phyloP scores from a whole-genome alignment of 2,329 filamentous ascomycete genomes.

The Graphilbum ipis-grandicollis region DNA sequence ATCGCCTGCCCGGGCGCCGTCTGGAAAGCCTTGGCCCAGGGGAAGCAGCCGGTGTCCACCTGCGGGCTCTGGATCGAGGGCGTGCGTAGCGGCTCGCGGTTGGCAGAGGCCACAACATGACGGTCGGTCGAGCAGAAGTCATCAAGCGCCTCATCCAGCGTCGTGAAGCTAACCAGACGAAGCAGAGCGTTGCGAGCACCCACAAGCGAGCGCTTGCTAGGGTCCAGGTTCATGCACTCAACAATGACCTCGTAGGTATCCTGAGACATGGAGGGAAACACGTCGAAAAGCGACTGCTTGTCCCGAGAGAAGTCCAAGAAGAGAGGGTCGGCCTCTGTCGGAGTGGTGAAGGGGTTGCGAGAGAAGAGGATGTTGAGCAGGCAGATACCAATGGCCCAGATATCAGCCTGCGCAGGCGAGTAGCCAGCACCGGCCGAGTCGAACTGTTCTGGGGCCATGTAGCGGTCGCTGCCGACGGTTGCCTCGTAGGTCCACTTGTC shows the following conservation, averaged over 20 bases:
- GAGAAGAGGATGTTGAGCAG: slow-evolving; percentile 93
- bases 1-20: slow-evolving; percentile 51
- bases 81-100: slow-evolving; percentile 87
- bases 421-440: slow-evolving; percentile 79
- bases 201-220: slow-evolving; percentile 66
- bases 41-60: slow-evolving; percentile 60
- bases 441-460: slow-evolving; percentile 98
- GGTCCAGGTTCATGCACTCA: slow-evolving; percentile 81
- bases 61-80: slow-evolving; percentile 84
- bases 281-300: slow-evolving; percentile 90
- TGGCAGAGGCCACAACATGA: slow-evolving; percentile 63
- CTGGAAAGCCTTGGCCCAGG: slow-evolving; percentile 84
- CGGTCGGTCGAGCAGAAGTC: slow-evolving; percentile 82
- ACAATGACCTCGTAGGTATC: slow-evolving; percentile 91
- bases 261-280: slow-evolving; percentile 96
- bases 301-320: slow-evolving; percentile 89
- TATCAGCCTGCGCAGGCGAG: slow-evolving; percentile 80
- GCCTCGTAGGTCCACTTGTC: slow-evolving; percentile 84
- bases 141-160: slow-evolving; percentile 75
- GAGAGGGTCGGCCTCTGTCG: slow-evolving; percentile 75
- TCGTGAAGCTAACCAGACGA: slow-evolving; percentile 80
- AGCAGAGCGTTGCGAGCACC: slow-evolving; percentile 63
- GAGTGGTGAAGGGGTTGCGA: slow-evolving; percentile 85
- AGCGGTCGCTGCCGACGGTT: slow-evolving; percentile 91
- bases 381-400: slow-evolving; percentile 96